A percentile compares a stretch with the other conserved stretches of the same genome.
Evolutionary conservation across 2,329 filamentous ascomycete genomes (phyloP).

Genomic region (Nemania diffusa): DNA sequence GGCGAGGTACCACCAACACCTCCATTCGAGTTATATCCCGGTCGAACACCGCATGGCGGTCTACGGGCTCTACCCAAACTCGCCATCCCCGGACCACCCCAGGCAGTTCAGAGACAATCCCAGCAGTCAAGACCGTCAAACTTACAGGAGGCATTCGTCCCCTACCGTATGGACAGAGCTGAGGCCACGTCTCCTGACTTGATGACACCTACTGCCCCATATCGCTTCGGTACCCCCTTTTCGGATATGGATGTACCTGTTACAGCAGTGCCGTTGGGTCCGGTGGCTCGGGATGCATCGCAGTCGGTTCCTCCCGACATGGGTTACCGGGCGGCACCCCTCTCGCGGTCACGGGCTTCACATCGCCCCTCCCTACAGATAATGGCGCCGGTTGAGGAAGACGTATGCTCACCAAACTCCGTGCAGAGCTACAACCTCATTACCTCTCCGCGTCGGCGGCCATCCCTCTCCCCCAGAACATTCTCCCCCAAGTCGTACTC

Average conservation of each 20-base stretch:
- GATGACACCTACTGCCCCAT: constrained; percentile 69
- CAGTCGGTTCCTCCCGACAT: constrained; percentile 96
- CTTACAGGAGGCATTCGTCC: constrained; percentile 53
- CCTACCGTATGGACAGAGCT: constrained; percentile 63
- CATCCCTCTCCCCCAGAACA: constrained; percentile 51
- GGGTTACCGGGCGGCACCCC: constrained; percentile 70
- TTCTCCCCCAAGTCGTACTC: constrained; percentile 46
- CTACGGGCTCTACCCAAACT: constrained; percentile 71
- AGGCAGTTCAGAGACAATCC: constrained; percentile 36
- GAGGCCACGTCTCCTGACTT: constrained; percentile 66
- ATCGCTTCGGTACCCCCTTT: constrained; percentile 85
- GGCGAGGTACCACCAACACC: constrained; percentile 74
- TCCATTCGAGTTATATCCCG: constrained; percentile 72
- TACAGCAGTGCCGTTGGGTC: constrained; percentile 75
- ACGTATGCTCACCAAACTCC: constrained; percentile 57
- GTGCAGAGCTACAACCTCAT: constrained; percentile 38
- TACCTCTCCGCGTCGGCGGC: constrained; percentile 51
- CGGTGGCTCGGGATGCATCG: constrained; percentile 80
- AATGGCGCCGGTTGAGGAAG: constrained; percentile 76
- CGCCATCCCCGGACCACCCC: constrained; percentile 62
- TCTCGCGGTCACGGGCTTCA: constrained; percentile 61
- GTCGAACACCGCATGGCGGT: constrained; percentile 61
- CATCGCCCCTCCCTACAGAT: constrained; percentile 75
- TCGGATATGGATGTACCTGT: constrained; percentile 91
- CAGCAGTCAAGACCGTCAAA: constrained; percentile 44